Percentiles rank a stretch among this genome's conserved stretches.
Conservation (phyloP, 495 filamentous ascomycete genomes). For the Pseudomonodictys pantanalensis region DNA sequence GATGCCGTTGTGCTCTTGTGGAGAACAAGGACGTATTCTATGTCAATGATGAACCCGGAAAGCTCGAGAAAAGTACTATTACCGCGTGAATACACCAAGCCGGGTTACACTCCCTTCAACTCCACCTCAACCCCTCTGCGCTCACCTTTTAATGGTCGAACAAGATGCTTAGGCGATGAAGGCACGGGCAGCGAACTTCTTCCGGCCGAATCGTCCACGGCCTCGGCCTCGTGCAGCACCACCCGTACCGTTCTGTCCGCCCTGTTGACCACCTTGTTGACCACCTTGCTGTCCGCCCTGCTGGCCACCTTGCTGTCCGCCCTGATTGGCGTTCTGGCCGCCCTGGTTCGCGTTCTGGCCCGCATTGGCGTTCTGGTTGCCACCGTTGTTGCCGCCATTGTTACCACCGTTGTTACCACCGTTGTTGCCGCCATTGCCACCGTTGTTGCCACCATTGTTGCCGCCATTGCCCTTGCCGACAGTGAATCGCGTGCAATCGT, state of each 20-base stretch:
- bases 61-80: constrained; percentile 29
- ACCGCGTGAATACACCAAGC: constrained; percentile 17
- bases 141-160: not conserved
- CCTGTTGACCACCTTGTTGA: constrained; percentile 13
- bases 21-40: constrained; percentile 27
- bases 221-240: constrained; percentile 1
- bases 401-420: constrained; percentile 28
- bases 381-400: constrained; percentile 1
- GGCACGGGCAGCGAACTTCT: constrained; percentile 25
- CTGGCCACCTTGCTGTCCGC: constrained; percentile 11
- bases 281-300: constrained; percentile 17
- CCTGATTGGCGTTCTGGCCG: constrained; percentile 19
- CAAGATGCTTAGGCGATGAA: constrained; percentile 22
- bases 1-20: constrained; percentile 9
- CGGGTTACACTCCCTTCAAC: not conserved
- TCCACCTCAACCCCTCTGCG: not conserved
- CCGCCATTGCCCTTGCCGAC: constrained; percentile 38
- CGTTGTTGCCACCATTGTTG: constrained; percentile 11
- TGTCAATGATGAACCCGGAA: constrained; percentile 29
- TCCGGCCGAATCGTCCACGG: constrained; percentile 14
- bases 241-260: not conserved
- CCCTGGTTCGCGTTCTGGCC: no score
- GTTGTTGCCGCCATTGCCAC: constrained; percentile 34
- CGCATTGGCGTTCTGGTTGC: no score
- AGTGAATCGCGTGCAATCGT: constrained; percentile 69